Conservation (phyloP, 148 eudicot species). For the Limonium bicolor region DNA sequence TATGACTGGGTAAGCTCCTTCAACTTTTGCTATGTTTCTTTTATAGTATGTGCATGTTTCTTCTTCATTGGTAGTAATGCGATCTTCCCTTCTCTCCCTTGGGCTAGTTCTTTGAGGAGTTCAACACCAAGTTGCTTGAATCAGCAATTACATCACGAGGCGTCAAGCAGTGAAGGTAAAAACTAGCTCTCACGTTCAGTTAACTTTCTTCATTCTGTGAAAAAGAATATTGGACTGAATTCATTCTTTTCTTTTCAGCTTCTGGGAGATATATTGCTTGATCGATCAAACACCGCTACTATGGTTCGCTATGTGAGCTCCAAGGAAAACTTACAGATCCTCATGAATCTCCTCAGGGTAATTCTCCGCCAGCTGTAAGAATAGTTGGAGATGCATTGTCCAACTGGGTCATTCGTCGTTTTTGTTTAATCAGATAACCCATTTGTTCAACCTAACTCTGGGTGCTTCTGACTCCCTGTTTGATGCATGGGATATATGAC, state of each 20-base stretch:
- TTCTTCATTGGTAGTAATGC: too few species aligned
- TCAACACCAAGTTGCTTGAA: conserved; percentile 39
- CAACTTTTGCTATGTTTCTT: neutral
- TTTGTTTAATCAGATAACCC: too few species aligned
- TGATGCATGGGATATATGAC: too few species aligned
- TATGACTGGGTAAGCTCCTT: conserved; percentile 23
- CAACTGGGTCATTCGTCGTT: too few species aligned
- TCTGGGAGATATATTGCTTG: conserved; percentile 71
- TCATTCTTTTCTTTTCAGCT: conserved; percentile 22
- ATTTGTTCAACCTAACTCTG: too few species aligned
- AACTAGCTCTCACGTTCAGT: neutral
- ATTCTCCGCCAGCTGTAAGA: too few species aligned
- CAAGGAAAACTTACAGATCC: conserved; percentile 56
- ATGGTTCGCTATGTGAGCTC: conserved; percentile 79
- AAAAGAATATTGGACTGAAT: neutral
- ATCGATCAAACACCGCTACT: conserved; percentile 65
- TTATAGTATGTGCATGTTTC: too few species aligned
- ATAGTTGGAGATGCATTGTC: too few species aligned
- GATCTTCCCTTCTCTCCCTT: neutral
- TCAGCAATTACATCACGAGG: conserved; percentile 53
- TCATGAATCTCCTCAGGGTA: conserved; percentile 92
- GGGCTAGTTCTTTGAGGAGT: conserved; percentile 42
- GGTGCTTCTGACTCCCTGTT: too few species aligned
- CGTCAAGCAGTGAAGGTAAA: conserved; percentile 54
- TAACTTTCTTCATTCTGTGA: neutral